Evolutionary conservation across 2,329 filamentous ascomycete genomes (phyloP).

Genomic region (Myriosclerotinia scirpicola): DNA sequence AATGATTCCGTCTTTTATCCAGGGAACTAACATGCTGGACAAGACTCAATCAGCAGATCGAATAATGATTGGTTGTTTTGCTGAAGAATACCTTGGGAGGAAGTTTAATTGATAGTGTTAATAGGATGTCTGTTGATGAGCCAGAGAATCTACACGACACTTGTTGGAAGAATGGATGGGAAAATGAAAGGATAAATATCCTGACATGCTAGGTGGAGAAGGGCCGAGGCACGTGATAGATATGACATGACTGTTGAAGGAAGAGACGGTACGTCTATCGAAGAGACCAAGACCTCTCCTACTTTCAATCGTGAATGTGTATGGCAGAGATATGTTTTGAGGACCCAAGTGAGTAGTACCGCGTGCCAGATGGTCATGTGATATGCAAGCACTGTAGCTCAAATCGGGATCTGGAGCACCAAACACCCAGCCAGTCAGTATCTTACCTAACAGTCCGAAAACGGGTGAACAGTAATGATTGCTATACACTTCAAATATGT

Average conservation of each 20-base stretch:
- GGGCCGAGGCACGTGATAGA: background rate
- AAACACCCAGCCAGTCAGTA: too few relatives aligned
- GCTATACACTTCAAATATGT: too few relatives aligned
- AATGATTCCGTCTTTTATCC: background rate
- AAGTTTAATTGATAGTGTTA: background rate
- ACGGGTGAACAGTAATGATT: too few relatives aligned
- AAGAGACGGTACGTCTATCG: too few relatives aligned
- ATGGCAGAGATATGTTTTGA: too few relatives aligned
- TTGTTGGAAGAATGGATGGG: conserved; percentile 6
- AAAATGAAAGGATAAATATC: conserved; percentile 16
- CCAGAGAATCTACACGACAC: background rate
- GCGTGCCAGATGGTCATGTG: too few relatives aligned
- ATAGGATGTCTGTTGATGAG: background rate
- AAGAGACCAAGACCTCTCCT: too few relatives aligned
- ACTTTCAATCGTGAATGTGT: too few relatives aligned
- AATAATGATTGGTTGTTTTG: background rate
- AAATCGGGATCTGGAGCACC: too few relatives aligned
- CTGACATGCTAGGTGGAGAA: background rate
- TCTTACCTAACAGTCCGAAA: too few relatives aligned
- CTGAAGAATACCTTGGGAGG: background rate
- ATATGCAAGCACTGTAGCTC: too few relatives aligned
- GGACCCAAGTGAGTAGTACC: too few relatives aligned
- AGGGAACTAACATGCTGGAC: background rate
- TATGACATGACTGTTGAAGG: background rate
- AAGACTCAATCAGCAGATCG: background rate